Base-by-base conservation (phyloP, 106 monocot species). In the Platanthera zijinensis region DNA sequence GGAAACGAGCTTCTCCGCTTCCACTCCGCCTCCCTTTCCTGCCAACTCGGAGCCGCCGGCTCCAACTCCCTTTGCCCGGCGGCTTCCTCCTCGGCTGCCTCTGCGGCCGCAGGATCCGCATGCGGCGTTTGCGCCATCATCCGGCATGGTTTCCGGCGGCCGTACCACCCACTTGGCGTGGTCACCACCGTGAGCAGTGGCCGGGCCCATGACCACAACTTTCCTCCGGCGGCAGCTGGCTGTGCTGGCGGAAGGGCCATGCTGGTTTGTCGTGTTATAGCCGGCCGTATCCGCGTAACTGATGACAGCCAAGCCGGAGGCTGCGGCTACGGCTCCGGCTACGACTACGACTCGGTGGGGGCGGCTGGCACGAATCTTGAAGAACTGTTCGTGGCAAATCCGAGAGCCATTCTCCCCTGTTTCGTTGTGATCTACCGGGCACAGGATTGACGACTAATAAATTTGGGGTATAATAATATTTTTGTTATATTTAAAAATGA, bases 1-100 rank as follows among this genome's bases (percentile, higher is more conserved):
- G 99, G 99, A 64, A 99, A 99, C 84, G 99, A 99, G 86, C 91
- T 94, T 8, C 94, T 99, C 71, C 89, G 99, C 49, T 99, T 99
- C 88, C 85, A 94, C 84, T 83, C 79, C 81, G 78, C 92, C 39
- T 73, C 88, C 50, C 73, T 94, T 57, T 51, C 83, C 66, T 99
- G 97, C 82, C 71, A 80, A 48, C 94, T 99, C n/a, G 94, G 94
- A 50, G 74, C 86, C 21, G 62, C 71, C 30, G 83, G 79, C 48
- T 84, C 86, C 77, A 81, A 87, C 69, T 71, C 85, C 50, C 87
- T 94, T 57, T 99, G 96, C 80, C 32, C 77, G 51, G n/a, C 54
- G 13, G 30, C 77, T 46, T 28, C 81, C 7, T 61, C 79, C 10
- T 76, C 77, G 59, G 2, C 59, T 18, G 21, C 52, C 13, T 56